Base-by-base conservation (phyloP, 2,329 filamentous ascomycete genomes). In the Fusarium camptoceras region DNA sequence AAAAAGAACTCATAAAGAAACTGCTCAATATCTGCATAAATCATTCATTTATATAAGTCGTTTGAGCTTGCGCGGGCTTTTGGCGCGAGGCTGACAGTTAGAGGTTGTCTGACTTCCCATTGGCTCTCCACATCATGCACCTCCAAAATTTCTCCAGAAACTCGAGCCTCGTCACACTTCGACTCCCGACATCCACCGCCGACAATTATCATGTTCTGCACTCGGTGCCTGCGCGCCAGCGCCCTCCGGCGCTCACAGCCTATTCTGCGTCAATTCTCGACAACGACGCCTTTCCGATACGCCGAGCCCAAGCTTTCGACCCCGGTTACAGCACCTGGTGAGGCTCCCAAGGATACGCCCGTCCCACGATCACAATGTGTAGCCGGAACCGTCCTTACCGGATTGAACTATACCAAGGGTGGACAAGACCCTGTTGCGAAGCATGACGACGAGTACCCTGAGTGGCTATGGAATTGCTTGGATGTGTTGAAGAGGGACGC, bases 381-480 rank as follows among this genome's bases (percentile, higher is more conserved):
- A 5, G 88, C 89, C 8, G 93, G 93, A 34, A 93, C 91, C 16
- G 81, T 89, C 16, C 83, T 97, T 43, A 89, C 84, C 58, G 93
- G 93, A 2, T 83, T 97, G 59, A 95, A 94, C 80, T 95, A 92
- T 80, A 81, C 90, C 76, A 96, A 96, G 83, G 88, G 87, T 71
- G 86, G 87, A 76, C 82, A 85, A 37, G 92, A 95, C 76, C 93
- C 93, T 1, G 83, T 95, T 8, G 93, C 93, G 12, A 79, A 90
- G 74, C 84, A 89, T 34, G 93, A 97, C 73, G 84, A 89, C 24
- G 91, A 92, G 66, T 97, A 97, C 80, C 93, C 93, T 5, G 84
- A 83, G 25, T 97, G 93, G 93, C 80, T 97, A 66, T 97, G 93
- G 93, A 84, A 81, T 5, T 89, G 92, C 72, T 81, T 96, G 58